These are phyloP conservation scores for Candida saitoana DNA, from an alignment of 805 yeast genomes.

Conservation along the genomic window DNA sequence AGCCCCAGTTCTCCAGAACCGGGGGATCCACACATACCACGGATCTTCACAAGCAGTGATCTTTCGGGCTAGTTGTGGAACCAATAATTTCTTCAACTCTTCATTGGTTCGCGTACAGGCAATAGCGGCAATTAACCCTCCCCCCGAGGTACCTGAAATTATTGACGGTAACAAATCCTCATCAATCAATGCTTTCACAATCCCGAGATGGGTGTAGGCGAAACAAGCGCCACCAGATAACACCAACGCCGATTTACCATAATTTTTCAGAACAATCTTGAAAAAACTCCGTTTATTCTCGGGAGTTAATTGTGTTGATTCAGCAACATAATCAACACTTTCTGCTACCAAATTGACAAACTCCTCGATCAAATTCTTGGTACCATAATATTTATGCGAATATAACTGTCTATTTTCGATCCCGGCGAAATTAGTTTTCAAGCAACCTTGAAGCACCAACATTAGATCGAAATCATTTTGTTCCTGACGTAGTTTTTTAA, in stretches of 20 bases:
- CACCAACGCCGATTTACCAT: slow-evolving; percentile 69
- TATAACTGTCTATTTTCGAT: slow-evolving; percentile 68
- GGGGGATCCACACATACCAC: slow-evolving; percentile 52
- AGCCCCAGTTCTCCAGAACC: slow-evolving; percentile 75
- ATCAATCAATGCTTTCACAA: slow-evolving; percentile 66
- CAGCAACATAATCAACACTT: slow-evolving; percentile 43
- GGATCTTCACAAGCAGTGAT: slow-evolving; percentile 70
- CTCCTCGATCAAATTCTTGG: slow-evolving; percentile 55
- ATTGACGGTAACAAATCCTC: slow-evolving; percentile 63
- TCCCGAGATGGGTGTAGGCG: slow-evolving; percentile 74
- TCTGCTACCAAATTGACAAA: slow-evolving; percentile 51
- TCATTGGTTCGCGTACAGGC: slow-evolving; percentile 67
- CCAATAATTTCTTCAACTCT: slow-evolving; percentile 53
- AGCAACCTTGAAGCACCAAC: slow-evolving; percentile 58
- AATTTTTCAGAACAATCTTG: slow-evolving; percentile 55
- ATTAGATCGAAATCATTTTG: slow-evolving; percentile 44
- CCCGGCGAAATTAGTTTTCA: slow-evolving; percentile 74
- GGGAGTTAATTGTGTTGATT: slow-evolving; percentile 31
- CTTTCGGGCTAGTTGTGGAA: slow-evolving; percentile 57
- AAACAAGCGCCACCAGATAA: slow-evolving; percentile 79
- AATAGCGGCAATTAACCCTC: slow-evolving; percentile 72
- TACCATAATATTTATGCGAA: slow-evolving; percentile 72
- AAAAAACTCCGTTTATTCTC: slow-evolving; percentile 50
- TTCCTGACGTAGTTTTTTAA: slow-evolving; percentile 32
- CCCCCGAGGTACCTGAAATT: slow-evolving; percentile 77